phyloP scores from a whole-genome alignment of 2,329 filamentous ascomycete species.

The Hansfordia pulvinata region DNA sequence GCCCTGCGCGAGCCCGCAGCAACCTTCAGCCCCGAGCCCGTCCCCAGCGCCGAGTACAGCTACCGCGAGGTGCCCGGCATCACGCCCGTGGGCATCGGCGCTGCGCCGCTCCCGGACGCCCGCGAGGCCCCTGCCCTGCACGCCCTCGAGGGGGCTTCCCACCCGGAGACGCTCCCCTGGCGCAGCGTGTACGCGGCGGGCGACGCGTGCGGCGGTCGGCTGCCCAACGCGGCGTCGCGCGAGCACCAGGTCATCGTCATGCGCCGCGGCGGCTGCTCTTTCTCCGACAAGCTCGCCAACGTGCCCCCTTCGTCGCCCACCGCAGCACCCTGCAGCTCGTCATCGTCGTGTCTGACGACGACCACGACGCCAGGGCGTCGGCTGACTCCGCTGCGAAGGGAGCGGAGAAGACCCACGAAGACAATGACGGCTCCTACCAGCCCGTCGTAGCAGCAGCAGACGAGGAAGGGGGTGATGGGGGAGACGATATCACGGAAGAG shows the following conservation, averaged over 20 bases:
- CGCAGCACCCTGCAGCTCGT: conserved; percentile 61
- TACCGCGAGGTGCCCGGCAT: conserved; percentile 39
- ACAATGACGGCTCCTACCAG: conserved; percentile 13
- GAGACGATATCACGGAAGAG: conserved; percentile 12
- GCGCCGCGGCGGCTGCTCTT: conserved; percentile 70
- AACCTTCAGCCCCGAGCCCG: conserved; percentile 21
- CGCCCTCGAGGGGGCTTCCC: conserved; percentile 18
- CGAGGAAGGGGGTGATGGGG: too few relatives aligned
- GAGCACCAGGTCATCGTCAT: conserved; percentile 70
- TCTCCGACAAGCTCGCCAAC: conserved; percentile 68
- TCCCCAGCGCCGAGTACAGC: conserved; percentile 14
- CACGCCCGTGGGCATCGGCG: conserved; percentile 40
- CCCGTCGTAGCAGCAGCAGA: too few relatives aligned
- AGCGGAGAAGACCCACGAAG: conserved; percentile 18
- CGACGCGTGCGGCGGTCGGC: conserved; percentile 47
- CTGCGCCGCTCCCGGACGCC: conserved; percentile 57
- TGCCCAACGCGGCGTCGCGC: conserved; percentile 35
- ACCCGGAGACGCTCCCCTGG: conserved; percentile 46
- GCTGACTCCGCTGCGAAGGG: too few relatives aligned
- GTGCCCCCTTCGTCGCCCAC: conserved; percentile 66
- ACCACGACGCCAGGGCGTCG: conserved; percentile 19
- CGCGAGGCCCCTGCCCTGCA: conserved; percentile 37
- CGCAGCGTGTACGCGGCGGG: conserved; percentile 56
- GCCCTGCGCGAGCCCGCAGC: conserved; percentile 28
- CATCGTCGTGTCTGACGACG: conserved; percentile 56